Evolutionary conservation across 306 rosid genomes (phyloP).

Genomic region (Medicago lupulina): DNA sequence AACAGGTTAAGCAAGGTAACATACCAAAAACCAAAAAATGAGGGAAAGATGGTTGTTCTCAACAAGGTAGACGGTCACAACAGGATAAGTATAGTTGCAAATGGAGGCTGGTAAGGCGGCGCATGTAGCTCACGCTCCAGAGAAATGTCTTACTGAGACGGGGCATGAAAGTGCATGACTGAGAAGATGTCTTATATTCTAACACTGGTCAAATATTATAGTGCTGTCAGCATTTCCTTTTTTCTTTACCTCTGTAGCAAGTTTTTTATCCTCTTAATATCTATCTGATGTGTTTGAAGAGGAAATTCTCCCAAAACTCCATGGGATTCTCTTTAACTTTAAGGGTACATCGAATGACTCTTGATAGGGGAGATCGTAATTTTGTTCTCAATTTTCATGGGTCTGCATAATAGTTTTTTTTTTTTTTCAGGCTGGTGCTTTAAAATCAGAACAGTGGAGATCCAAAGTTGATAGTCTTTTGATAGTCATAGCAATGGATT

Average conservation of each 20-base stretch:
- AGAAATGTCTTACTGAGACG: background rate
- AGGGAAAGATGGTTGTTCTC: background rate
- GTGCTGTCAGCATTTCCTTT: slow-evolving; percentile 4
- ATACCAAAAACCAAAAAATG: slow-evolving; percentile 4
- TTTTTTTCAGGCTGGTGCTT: slow-evolving; percentile 75
- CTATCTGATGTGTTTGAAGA: background rate
- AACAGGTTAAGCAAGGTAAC: background rate
- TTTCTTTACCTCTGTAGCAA: slow-evolving; percentile 9
- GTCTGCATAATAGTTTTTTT: slow-evolving; percentile 1
- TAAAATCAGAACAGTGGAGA: slow-evolving; percentile 67
- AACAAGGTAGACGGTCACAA: background rate
- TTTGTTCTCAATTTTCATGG: slow-evolving; percentile 2
- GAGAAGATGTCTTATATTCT: background rate
- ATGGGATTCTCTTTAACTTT: background rate
- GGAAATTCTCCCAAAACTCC: background rate
- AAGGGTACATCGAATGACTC: slow-evolving; percentile 13
- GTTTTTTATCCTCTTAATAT: background rate
- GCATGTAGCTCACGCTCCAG: background rate
- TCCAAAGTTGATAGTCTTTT: slow-evolving; percentile 69
- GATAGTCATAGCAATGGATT: slow-evolving; percentile 55
- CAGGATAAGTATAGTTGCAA: background rate
- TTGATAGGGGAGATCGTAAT: slow-evolving; percentile 6
- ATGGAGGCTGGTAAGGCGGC: background rate
- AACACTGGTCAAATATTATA: background rate
- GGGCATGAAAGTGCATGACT: background rate